Base-by-base conservation (phyloP, 1,139 yeast species). In the Candida sp. region DNA sequence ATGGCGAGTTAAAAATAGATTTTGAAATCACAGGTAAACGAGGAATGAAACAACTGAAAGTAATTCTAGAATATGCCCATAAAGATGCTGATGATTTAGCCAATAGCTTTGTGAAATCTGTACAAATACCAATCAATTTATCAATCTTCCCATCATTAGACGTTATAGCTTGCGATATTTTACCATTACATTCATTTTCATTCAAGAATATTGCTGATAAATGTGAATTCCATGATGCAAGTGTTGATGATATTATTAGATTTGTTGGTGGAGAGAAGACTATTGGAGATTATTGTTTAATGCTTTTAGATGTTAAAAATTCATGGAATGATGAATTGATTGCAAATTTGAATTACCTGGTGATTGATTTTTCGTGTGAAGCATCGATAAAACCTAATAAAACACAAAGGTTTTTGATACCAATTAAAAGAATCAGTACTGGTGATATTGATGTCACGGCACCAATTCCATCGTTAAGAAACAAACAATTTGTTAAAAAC, bases 111-210 rank as follows among this genome's bases (percentile, higher is more conserved):
- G 67, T 77, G 5, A 74, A 93, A 51, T 73, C 71, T 32, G 65
- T 87, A 21, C 71, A 74, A 3, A 73, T 88, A 4, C 93, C 95
- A 0, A 64, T 89, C 22, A 76, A 75, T 44, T 73, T 87, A 3
- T 79, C 93, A 0, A 87, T 88, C 2, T 74, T 80, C 49, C 79
- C 90, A 2, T 81, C 90, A 35, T 73, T 87, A 38, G 95, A 87
- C 49, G 62, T 89, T 5, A 82, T 85, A 1, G 85, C 88, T 4
- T 85, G 86, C 59, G 95, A 87, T 54, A 64, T 88, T 8, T 63
- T 86, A 9, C 87, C 91, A 0, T 57, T 79, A 4, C 59, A 61
- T 36, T 57, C 63, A 5, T 54, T 61, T 5, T 58, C 65, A 1
- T 49, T 63, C 15, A 51, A 54, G 35, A 64, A 58, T 3, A 55